Base-by-base conservation (phyloP, 1,139 yeast genomes). In the Kluyveromyces sp. region DNA sequence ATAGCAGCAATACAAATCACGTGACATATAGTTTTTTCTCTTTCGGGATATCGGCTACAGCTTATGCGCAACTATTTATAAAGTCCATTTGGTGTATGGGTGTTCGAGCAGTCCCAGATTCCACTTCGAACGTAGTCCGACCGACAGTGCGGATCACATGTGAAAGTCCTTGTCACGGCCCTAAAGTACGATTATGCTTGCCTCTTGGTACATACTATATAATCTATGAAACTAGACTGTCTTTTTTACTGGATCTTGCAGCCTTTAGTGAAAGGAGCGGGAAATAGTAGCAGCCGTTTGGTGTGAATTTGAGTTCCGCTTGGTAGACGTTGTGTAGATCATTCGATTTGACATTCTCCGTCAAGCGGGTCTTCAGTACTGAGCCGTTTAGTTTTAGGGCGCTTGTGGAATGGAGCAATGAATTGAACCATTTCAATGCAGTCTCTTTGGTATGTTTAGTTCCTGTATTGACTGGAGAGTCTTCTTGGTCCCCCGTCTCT, bases 351-450 rank as follows among this genome's bases (percentile, higher is more conserved):
- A 32, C 15, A 17, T 35, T 33, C 15, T 47, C 52, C 17, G 26
- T 12, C 12, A 51, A 25, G 16, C 44, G 41, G 12, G 39, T 36
- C 4, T 38, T 26, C 4, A 49, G 41, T 2, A 33, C 33, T 4
- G 41, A 42, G n/a, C 44, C 41, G 39, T 56, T 58, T 11, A 29
- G 20, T 11, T 38, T 37, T 7, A 57, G 39, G 3, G 51, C 47
- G 17, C 43, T 38, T 2, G 47, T 46, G 4, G 60, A 45, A 2
- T 39, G 43, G n/a, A 44, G 39, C 22, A 58, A 47, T 3, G 49
- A 49, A 22, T 53, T 49, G 40, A 52, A 65, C 58, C 63, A 63
- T 2, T 49, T 43, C 2, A 51, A 28, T 46, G 69, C 63, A 17
- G 56, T 53, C 3, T 52, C 52, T 40, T 50, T 52, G 11, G 60